Evolutionary conservation across 306 rosid species (phyloP).

Genomic region (Castanospermum australe): DNA sequence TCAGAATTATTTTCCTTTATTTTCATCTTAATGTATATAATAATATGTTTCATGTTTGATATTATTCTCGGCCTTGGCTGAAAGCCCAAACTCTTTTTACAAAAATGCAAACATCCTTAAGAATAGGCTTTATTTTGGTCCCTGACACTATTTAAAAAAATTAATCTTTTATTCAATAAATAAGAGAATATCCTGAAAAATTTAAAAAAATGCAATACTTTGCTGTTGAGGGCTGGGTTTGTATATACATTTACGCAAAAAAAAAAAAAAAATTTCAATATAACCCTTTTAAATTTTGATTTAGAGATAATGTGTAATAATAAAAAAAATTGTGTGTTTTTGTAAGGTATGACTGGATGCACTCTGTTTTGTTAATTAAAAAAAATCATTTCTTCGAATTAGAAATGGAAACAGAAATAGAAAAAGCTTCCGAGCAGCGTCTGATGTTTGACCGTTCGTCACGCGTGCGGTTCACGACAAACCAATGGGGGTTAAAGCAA

Average conservation of each 20-base stretch:
- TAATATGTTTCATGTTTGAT: not conserved
- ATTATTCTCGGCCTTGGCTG: not conserved
- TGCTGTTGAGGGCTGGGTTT: not conserved
- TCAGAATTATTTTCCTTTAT: not conserved
- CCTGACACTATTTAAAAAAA: no score
- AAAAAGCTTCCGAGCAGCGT: slow-evolving; percentile 27
- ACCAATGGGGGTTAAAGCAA: slow-evolving; percentile 13
- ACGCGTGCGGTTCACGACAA: slow-evolving; percentile 93
- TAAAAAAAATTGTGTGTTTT: not conserved
- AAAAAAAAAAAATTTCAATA: no score
- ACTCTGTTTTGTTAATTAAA: not conserved
- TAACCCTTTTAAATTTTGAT: no score
- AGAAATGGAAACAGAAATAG: not conserved
- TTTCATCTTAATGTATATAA: not conserved
- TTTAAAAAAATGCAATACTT: not conserved
- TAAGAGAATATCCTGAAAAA: no score
- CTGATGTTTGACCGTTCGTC: slow-evolving; percentile 60
- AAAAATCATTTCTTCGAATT: not conserved
- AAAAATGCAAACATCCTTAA: no score
- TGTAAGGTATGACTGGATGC: not conserved
- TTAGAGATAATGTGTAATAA: not conserved
- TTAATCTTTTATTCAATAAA: no score
- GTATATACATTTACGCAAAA: not conserved
- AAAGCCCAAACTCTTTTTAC: not conserved
- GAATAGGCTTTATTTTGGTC: not conserved